Evolutionary conservation across 331 rosid species (phyloP).

Genomic region (Stylosanthes scabra): DNA sequence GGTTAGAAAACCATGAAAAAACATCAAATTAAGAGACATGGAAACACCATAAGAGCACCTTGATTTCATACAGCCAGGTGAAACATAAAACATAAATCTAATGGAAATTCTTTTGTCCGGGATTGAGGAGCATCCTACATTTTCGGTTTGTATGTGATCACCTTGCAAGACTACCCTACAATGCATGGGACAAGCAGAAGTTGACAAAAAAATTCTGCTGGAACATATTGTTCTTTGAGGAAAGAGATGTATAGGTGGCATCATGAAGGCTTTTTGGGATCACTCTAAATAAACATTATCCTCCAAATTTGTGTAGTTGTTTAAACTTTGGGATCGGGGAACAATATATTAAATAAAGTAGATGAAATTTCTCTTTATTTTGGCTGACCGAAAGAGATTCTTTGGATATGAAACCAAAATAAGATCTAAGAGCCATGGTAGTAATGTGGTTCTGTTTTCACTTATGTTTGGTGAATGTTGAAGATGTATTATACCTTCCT

Average conservation of each 20-base stretch:
- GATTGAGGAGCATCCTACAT: neutral
- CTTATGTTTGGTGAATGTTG: neutral
- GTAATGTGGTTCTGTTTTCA: too few species aligned
- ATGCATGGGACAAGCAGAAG: neutral
- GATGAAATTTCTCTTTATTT: neutral
- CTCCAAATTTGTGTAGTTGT: neutral
- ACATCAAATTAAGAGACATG: neutral
- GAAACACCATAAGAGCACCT: neutral
- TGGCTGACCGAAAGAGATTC: too few species aligned
- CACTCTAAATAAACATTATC: conserved; percentile 13
- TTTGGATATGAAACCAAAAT: too few species aligned
- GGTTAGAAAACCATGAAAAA: neutral
- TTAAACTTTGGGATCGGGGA: conserved; percentile 26
- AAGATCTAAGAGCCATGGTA: too few species aligned
- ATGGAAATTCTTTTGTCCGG: neutral
- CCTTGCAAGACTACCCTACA: neutral
- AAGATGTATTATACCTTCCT: too few species aligned
- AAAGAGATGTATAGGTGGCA: neutral
- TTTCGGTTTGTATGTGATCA: neutral
- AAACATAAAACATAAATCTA: neutral
- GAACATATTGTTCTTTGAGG: conserved; percentile 14
- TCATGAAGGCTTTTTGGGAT: conserved; percentile 24
- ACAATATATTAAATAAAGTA: neutral
- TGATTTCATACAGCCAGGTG: too few species aligned
- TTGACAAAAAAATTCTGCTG: conserved; percentile 2